Base-by-base conservation (phyloP, 768 basidiomycete genomes). In the Calocybe cyanea region DNA sequence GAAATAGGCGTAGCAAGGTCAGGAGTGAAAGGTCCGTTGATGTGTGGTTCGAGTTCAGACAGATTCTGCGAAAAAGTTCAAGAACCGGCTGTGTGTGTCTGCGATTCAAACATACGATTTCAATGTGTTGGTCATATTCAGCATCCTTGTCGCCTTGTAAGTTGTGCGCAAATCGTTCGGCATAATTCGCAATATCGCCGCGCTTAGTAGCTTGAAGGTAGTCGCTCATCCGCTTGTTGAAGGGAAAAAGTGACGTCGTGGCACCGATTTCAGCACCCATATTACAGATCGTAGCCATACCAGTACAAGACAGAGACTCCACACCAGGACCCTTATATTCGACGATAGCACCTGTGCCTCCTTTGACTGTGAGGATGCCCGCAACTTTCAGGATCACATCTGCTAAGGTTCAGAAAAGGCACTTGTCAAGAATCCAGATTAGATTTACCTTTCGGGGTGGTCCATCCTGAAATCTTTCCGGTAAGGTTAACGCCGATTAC, bases 201-300 rank as follows among this genome's bases (percentile, higher is more conserved):
- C 96, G 92, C 64, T 89, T 89, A 56, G 96, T 99, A n/a, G 95
- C 95, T 49, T 87, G 80, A 64, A 99, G 75, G 71, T 97, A 99
- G 63, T 85, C 78, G 58, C 63, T 77, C 96, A 98, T 98, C 61
- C 94, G 91, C 54, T 72, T 65, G 75, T 98, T 99, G 84, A 88
- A 98, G 58, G 96, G 96, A 91, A 99, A 99, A 57, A 98, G 70
- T 14, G 95, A 97, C 17, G 96, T 98, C 8, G 96, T 99, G 30
- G 96, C 96, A 64, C 95, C 95, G 60, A 98, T 97, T 70, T 99
- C 95, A 57, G 95, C 95, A 77, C 95, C 95, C 95, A 98, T 99
- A 82, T 97, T 99, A 69, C 95, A 97, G 60, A 99, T 95, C 17
- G 95, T 98, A 42, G 92, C 95, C 94, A 98, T 96, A 68, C 95